Evolutionary conservation across 176 grass and related monocot genomes (phyloP), one percentile per base, ranked within the genome.

Genomic region (Carex littledalei): DNA sequence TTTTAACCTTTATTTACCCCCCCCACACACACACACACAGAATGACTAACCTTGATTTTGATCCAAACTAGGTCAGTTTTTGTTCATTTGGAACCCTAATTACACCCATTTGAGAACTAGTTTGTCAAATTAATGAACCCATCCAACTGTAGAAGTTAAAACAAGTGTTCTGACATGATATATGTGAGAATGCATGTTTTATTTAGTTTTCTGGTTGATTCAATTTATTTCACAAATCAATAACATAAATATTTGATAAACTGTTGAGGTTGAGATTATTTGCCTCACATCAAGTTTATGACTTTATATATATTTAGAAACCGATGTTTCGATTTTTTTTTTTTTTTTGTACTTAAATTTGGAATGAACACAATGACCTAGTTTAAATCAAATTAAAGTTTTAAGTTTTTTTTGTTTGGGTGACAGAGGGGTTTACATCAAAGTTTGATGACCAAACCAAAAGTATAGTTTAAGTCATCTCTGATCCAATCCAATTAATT

Each of bases 391-490:
- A 55, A 31, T 17, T 31, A 17, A 54, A 55, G 73, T 78, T 77
- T 77, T 0, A 61, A 8, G 52, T 63, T 45, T 81, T 85, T 34
- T 0, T 41, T 54, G 57, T 37, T 69, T 15, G 5, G 26, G 34
- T 7, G 8, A 63, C 21, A 32, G 45, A 62, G 15, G 32, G 61
- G 78, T 79, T 67, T 72, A 49, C 45, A 29, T 72, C 68, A 45
- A 63, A 43, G 21, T 63, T 78, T 53, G n/a, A 16, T 47, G 67
- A 56, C 79, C 41, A 26, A 87, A 72, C n/a, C 7, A 88, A 32
- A 13, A 82, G 67, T 86, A 54, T 85, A 86, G 82, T 52, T 85
- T 74, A 67, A 89, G 85, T 63, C 78, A 78, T 78, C 76, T 89
- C 70, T 86, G 16, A 18, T 59, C 17, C 3, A 59, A 18, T 59